Percentiles rank a stretch among this genome's conserved stretches.
Evolutionary conservation across 1,284 basidiomycete genomes (phyloP).

Genomic region (Cryptococcus floricola): DNA sequence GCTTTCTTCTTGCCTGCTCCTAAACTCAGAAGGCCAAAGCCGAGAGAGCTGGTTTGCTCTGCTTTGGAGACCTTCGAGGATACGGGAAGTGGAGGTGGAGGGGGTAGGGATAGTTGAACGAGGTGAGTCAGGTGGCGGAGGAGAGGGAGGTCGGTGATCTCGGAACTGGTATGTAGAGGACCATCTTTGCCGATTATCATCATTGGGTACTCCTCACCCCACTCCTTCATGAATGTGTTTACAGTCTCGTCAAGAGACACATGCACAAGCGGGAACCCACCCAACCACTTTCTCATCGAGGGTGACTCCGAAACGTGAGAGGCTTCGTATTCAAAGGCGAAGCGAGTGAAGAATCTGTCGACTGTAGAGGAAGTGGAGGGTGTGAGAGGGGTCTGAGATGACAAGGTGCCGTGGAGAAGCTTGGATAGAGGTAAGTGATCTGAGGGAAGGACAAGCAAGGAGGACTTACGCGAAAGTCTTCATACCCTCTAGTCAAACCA

Average conservation of each 20-base stretch:
- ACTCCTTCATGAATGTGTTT: background rate
- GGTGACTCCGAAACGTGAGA: constrained; percentile 17
- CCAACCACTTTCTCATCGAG: constrained; percentile 21
- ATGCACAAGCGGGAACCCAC: constrained; percentile 11
- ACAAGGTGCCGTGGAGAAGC: constrained; percentile 33
- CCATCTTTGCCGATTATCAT: constrained; percentile 16
- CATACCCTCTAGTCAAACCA: constrained; percentile 33
- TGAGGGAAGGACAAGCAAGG: background rate
- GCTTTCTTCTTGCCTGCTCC: constrained; percentile 2
- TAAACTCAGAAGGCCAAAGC: constrained; percentile 21
- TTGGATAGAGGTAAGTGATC: constrained; percentile 4
- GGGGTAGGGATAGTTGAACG: constrained; percentile 15
- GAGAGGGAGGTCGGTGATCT: constrained; percentile 13
- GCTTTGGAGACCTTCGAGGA: background rate
- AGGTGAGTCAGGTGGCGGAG: constrained; percentile 20
- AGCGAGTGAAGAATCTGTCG: constrained; percentile 42
- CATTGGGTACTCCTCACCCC: background rate
- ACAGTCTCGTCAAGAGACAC: background rate
- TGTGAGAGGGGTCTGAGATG: constrained; percentile 17
- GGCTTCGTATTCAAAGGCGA: constrained; percentile 35
- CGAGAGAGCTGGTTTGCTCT: constrained; percentile 12
- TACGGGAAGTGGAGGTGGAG: constrained; percentile 1
- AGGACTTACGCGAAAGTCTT: constrained; percentile 37
- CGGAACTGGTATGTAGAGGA: constrained; percentile 9
- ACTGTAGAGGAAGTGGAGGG: constrained; percentile 17